phyloP scores from a whole-genome alignment of 2,329 filamentous ascomycete species.

The Clathrospora elynae region DNA sequence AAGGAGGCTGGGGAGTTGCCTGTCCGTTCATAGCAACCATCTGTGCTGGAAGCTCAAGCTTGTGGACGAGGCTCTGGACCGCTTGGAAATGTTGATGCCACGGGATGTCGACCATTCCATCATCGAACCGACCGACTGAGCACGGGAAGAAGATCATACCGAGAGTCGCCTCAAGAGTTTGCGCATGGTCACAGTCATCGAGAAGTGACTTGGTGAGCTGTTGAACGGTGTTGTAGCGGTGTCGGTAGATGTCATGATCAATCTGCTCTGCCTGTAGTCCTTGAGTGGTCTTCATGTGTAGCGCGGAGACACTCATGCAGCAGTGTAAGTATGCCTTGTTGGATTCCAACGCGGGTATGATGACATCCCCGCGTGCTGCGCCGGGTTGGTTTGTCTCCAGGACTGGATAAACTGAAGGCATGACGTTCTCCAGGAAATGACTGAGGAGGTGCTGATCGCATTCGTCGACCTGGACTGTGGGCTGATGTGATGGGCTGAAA shows the following conservation, averaged over 20 bases:
- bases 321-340: constrained; percentile 96
- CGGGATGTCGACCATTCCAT: constrained; percentile 85
- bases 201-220: constrained; percentile 82
- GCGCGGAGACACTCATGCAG: constrained; percentile 89
- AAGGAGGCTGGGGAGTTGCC: constrained; percentile 70
- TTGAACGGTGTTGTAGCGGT: constrained; percentile 85
- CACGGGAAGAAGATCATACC: constrained; percentile 97
- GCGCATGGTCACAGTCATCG: constrained; percentile 78
- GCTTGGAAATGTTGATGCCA: constrained; percentile 98
- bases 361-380: constrained; percentile 77
- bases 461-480: constrained; percentile 83
- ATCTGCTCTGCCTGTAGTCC: constrained; percentile 72
- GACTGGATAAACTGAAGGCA: constrained; percentile 89
- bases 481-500: constrained; percentile 66
- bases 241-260: constrained; percentile 88
- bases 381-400: constrained; percentile 88
- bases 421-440: constrained; percentile 86
- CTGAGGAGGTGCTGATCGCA: constrained; percentile 84
- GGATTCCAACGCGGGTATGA: constrained; percentile 83
- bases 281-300: constrained; percentile 84
- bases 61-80: constrained; percentile 80
- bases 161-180: constrained; percentile 89
- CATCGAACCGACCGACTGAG: constrained; percentile 83
- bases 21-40: constrained; percentile 65
- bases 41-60: constrained; percentile 75